These are phyloP conservation scores for Priceomyces haplophilus DNA, from an alignment of 805 yeast genomes.

Conservation along the genomic window DNA sequence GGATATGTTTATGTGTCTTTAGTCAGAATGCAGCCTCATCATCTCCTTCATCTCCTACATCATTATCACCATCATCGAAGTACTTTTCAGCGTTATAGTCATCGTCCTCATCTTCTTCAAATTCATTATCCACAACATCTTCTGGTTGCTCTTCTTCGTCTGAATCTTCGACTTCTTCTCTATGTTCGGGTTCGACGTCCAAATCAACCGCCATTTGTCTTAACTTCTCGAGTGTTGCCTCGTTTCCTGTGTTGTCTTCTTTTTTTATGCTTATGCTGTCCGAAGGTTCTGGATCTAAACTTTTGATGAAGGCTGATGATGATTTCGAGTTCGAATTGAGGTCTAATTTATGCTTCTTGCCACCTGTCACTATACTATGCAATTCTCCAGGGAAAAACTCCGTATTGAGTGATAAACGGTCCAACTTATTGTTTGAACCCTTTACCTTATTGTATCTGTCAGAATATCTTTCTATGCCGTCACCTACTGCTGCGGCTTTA, in stretches of 20 bases:
- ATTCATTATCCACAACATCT: conserved; percentile 63
- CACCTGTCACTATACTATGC: conserved; percentile 65
- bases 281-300: neutral
- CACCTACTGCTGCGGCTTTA: conserved; percentile 28
- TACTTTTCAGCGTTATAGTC: conserved; percentile 79
- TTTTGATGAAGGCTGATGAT: neutral
- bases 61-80: conserved; percentile 67
- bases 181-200: conserved; percentile 38
- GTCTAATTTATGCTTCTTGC: conserved; percentile 38
- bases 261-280: neutral
- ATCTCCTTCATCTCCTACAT: conserved; percentile 58
- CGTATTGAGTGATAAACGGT: conserved; percentile 71
- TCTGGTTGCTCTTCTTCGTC: conserved; percentile 45
- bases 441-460: conserved; percentile 74
- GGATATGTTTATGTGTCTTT: neutral
- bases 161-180: conserved; percentile 18
- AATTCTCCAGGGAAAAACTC: conserved; percentile 78
- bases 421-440: conserved; percentile 66
- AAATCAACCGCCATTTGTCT: conserved; percentile 44
- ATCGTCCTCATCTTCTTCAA: conserved; percentile 72
- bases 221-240: conserved; percentile 41
- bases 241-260: conserved; percentile 35
- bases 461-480: conserved; percentile 77
- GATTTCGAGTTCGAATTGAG: neutral
- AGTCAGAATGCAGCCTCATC: conserved; percentile 70